Evolutionary conservation across 805 yeast species (phyloP), one percentile per base, ranked within the genome.

Genomic region (Starmera pachycereana): DNA sequence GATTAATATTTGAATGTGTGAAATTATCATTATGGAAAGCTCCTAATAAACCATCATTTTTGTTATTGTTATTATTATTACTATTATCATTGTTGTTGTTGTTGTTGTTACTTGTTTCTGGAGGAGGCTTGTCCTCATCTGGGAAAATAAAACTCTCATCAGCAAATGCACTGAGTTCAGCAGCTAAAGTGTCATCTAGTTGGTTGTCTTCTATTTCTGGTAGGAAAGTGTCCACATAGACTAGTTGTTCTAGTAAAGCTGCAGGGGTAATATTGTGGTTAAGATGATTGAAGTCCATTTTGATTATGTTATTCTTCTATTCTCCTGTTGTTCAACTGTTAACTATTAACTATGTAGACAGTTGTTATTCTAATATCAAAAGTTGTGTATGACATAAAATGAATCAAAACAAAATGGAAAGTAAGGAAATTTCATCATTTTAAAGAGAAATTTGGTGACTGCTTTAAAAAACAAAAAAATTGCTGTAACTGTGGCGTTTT

Each of bases 131-230:
- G 30, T 82, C 90, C 52, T 84, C 92, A 53, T 83, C 92, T 1
- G 90, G 87, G 54, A 83, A 83, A 3, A 83, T 72, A 48, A 83
- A 83, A 3, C 85, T 72, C 43, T 81, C 89, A 50, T 82, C 89
- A 0, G 89, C 90, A 68, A 83, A 83, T 1, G 88, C 89, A 13
- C 86, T 83, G 46, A 83, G 67, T 52, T 83, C 92, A 13, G 74
- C 75, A 6, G 76, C 71, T 22, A 74, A 50, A 38, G 73, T 70
- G 44, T 72, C 77, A 47, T 74, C 78, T 25, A 72, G 62, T 32
- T 63, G 62, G 8, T 59, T 48, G 62, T 63, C 60, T 45, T 62
- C 64, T 53, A 60, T 47, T 50, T 71, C 74, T 6, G 77, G 76
- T 66, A 83, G 73, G 52, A 82, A 81, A 45, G 80, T 81, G 54